Base-by-base conservation (phyloP, 2,329 filamentous ascomycete species). In the Fusarium sp. region DNA sequence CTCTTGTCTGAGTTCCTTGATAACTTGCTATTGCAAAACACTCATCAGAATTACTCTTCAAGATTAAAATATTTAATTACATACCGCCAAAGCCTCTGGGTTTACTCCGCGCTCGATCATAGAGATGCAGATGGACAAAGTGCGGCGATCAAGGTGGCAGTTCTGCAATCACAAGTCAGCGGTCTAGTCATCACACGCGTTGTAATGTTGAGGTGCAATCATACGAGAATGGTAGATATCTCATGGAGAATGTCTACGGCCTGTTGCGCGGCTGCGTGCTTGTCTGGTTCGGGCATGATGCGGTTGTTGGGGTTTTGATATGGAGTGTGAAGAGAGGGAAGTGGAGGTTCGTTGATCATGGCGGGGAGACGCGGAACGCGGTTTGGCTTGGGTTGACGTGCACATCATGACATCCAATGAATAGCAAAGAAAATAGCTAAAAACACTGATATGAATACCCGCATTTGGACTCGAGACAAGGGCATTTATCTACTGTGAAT, bases 31-130 rank as follows among this genome's bases (percentile, higher is more conserved):
- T 8, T 7, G 3, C 16, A 42, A 21, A 21, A 21, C 6, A 20
- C 5, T 18, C 4, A 21, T 66, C 12, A 56, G 52, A 28, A 37
- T 18, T 18, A 3, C 16, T 7, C 23, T 31, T 12, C 3, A 10
- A 3, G 31, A 3, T 4, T 5, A 4, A 18, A 7, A 4, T 8
- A 8, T 4, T 16, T 4, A 3, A 31, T 9, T 15, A 71, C 93
- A 77, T 86, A 98, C 96, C 24, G 95, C 94, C 31, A 99, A 84
- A 2, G 95, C 96, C 79, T 98, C 95, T 0, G 96, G 96, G 77
- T 97, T 97, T 29, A 98, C 93, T 16, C 96, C 96, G 77, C 97
- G 97, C 81, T 99, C 96, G 73, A 99, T 97, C 80, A 99, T 88
- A 55, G 94, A 97, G 63, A 98, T 95, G 80, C 96, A 99, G 68